Conservation (phyloP, 164 flowering plant genomes). For the Houttuynia cordata region DNA sequence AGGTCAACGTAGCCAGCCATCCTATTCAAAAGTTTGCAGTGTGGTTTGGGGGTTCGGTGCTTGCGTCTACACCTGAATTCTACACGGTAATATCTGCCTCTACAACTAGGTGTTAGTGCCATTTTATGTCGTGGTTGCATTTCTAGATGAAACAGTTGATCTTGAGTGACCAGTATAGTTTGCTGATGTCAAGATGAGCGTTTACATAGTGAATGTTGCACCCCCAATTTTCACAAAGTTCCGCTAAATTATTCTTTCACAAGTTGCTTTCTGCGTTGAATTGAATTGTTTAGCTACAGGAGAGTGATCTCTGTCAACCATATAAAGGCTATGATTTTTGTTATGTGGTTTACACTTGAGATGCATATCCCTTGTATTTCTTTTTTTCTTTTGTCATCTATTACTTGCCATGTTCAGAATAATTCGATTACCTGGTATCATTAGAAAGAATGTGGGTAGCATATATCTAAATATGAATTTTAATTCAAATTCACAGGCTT, state of each 20-base stretch:
- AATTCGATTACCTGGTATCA: not conserved
- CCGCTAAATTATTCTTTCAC: no score
- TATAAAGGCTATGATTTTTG: not conserved
- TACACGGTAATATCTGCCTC: slow-evolving; percentile 37
- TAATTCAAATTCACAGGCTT: slow-evolving; percentile 41
- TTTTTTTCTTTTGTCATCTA: no score
- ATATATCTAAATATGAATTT: not conserved
- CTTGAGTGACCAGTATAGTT: not conserved
- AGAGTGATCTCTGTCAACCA: not conserved
- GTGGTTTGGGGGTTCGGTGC: slow-evolving; percentile 99
- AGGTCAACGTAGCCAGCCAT: slow-evolving; percentile 97
- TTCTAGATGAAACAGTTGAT: not conserved
- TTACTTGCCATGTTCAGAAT: no score
- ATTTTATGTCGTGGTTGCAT: not conserved
- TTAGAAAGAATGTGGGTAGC: not conserved
- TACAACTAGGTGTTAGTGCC: not conserved
- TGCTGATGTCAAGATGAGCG: not conserved
- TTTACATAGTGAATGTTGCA: not conserved
- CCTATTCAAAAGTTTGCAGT: slow-evolving; percentile 96
- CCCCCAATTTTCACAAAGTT: not conserved
- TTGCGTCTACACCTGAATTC: slow-evolving; percentile 97
- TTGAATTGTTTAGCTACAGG: not conserved
- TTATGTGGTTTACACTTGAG: no score
- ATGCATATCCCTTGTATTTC: no score
- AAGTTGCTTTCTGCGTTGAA: not conserved